Conservation (phyloP, 768 basidiomycete genomes). For the Cystobasidium ongulense region DNA sequence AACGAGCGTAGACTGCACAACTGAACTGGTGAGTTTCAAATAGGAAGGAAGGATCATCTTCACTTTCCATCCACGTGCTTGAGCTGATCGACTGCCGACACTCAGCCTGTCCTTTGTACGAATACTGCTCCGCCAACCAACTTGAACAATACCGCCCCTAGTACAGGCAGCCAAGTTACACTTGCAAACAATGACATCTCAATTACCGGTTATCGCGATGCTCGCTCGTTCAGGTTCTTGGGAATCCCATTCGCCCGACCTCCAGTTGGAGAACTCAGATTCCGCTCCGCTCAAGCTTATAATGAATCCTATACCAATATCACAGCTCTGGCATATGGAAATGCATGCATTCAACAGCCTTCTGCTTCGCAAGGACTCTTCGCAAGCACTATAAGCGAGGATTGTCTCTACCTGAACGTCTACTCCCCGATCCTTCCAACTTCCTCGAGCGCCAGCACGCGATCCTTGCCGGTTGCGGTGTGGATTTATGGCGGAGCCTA, state of each 20-base stretch:
- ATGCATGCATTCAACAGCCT: constrained; percentile 12
- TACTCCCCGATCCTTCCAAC: constrained; percentile 47
- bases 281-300: constrained; percentile 54
- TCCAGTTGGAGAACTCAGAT: constrained; percentile 54
- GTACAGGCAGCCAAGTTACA: background rate
- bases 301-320: constrained; percentile 32
- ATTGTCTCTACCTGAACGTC: constrained; percentile 53
- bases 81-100: background rate
- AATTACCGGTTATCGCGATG: constrained; percentile 28
- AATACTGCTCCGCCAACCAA: constrained; percentile 18
- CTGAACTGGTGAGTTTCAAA: background rate
- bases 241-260: constrained; percentile 58
- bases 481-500: constrained; percentile 51
- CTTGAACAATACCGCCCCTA: background rate
- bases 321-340: background rate
- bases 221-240: constrained; percentile 49
- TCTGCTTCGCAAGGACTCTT: background rate
- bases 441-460: constrained; percentile 1
- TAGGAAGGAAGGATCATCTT: background rate
- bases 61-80: background rate
- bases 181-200: background rate
- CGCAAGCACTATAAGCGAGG: constrained; percentile 43
- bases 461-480: constrained; percentile 49
- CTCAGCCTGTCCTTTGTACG: constrained; percentile 31
- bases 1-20: constrained; percentile 8